Base-by-base conservation (phyloP, 305 asterid genomes). In the Rubia balearica region DNA sequence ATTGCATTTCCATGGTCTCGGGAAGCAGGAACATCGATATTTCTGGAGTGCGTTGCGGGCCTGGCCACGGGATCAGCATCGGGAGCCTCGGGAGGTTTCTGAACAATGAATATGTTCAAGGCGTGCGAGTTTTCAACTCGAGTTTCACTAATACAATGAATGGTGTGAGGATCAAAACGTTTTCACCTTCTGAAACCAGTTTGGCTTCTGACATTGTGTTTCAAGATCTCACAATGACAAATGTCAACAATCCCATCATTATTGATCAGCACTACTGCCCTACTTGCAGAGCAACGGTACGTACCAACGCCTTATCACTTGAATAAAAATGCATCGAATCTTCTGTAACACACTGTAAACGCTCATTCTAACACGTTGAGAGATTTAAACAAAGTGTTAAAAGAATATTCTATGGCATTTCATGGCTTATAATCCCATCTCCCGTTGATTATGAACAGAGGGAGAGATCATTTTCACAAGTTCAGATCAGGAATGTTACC, bases 191-290 rank as follows among this genome's bases (percentile, higher is more conserved):
- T 14, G 38, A 27, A 0, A 24, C 83, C 4, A 77, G 85, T 36
- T 19, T 71, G 45, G 96, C 85, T 46, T 83, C 92, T 9, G 77
- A 81, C 45, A 70, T 91, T 5, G 27, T 21, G 0, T 91, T 83
- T 36, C 74, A 81, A 36, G 77, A 85, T 60, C 69, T 91, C 9
- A 1, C 43, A 1, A 84, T 91, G 87, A 22, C 74, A 21, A 72
- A 81, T 55, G 79, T 88, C 6, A 66, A 60, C 59, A 87, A 89
- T 30, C 96, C 96, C 0, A 80, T 91, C 70, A 17, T 86, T 5
- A 89, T 89, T 14, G 97, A 91, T 74, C 97, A 91, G 59, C 59
- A 75, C 1, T 91, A 89, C 21, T 86, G 95, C 43, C 86, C 96
- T 0, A 67, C 67, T 67, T 88, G 95, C 81, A 21, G 38, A 9